phyloP scores from a whole-genome alignment of 2,329 filamentous ascomycete genomes.

The Metarhizium humberi region DNA sequence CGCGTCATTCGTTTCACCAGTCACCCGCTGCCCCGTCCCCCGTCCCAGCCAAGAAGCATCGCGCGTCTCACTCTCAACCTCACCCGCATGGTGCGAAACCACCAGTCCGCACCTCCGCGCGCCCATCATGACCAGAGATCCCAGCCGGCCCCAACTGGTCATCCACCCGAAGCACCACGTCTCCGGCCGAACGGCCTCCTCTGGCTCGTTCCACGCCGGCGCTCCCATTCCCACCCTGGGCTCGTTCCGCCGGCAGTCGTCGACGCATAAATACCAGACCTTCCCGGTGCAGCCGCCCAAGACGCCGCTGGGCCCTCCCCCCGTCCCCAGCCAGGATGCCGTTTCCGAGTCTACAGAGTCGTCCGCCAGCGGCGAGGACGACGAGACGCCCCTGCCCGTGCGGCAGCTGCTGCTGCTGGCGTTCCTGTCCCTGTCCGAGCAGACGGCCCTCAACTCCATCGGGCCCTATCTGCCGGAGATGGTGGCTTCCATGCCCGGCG shows the following conservation, averaged over 20 bases:
- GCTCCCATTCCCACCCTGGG: slow-evolving; percentile 34
- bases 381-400: slow-evolving; percentile 66
- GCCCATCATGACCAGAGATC: slow-evolving; percentile 6
- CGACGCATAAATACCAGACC: slow-evolving; percentile 63
- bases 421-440: slow-evolving; percentile 82
- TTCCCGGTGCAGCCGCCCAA: slow-evolving; percentile 69
- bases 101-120: neutral
- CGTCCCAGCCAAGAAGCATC: neutral
- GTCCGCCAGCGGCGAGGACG: slow-evolving; percentile 21
- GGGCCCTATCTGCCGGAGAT: slow-evolving; percentile 91
- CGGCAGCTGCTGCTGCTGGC: slow-evolving; percentile 78
- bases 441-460: slow-evolving; percentile 95
- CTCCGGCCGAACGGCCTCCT: slow-evolving; percentile 20
- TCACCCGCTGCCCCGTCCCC: too few species aligned
- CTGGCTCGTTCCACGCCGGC: slow-evolving; percentile 43
- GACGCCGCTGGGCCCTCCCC: slow-evolving; percentile 42
- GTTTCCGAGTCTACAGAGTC: slow-evolving; percentile 9
- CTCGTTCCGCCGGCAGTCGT: slow-evolving; percentile 26
- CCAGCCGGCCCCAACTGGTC: slow-evolving; percentile 4
- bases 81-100: neutral
- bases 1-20: neutral
- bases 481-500: slow-evolving; percentile 76
- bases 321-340: slow-evolving; percentile 11
- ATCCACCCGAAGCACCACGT: neutral
- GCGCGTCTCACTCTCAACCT: too few species aligned